Conservation (phyloP, 192 early-diverging fungal genomes). For the Pilaira anomala region DNA sequence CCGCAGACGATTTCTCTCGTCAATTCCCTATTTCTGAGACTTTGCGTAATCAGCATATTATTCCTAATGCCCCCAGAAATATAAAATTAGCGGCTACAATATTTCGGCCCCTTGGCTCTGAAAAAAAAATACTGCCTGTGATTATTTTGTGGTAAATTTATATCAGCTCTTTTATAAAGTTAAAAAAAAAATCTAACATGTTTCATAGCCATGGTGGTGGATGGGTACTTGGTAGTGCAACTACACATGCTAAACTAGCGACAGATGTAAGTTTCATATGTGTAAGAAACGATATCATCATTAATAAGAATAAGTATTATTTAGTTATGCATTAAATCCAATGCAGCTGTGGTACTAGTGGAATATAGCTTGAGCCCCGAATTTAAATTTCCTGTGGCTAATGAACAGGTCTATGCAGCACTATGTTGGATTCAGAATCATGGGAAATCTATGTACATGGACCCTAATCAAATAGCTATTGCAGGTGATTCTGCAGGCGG, state of each 20-base stretch:
- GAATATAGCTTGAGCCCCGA: slow-evolving; percentile 21
- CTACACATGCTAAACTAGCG: slow-evolving; percentile 2
- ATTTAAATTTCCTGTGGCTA: slow-evolving; percentile 11
- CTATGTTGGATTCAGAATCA: slow-evolving; percentile 11
- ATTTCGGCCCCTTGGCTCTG: slow-evolving; percentile 4
- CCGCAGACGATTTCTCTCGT: not conserved
- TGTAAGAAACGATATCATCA: not conserved
- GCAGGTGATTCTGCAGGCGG: slow-evolving; percentile 28
- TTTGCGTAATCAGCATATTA: not conserved
- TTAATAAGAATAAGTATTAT: too few relatives aligned
- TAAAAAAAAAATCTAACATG: too few relatives aligned
- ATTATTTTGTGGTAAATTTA: not conserved
- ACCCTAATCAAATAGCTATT: slow-evolving; percentile 3
- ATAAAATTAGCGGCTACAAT: not conserved
- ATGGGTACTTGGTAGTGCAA: not conserved
- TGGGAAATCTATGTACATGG: slow-evolving; percentile 3
- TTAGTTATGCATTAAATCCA: not conserved
- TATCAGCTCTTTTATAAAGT: too few relatives aligned
- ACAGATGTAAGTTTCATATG: not conserved
- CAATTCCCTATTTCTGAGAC: not conserved
- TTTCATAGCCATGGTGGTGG: slow-evolving; percentile 10
- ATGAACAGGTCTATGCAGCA: slow-evolving; percentile 21
- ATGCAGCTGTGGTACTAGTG: slow-evolving; percentile 15
- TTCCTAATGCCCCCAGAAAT: not conserved
- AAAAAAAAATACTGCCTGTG: not conserved